Conservation (phyloP, 2,329 filamentous ascomycete species). For the Fusarium bulbicola region DNA sequence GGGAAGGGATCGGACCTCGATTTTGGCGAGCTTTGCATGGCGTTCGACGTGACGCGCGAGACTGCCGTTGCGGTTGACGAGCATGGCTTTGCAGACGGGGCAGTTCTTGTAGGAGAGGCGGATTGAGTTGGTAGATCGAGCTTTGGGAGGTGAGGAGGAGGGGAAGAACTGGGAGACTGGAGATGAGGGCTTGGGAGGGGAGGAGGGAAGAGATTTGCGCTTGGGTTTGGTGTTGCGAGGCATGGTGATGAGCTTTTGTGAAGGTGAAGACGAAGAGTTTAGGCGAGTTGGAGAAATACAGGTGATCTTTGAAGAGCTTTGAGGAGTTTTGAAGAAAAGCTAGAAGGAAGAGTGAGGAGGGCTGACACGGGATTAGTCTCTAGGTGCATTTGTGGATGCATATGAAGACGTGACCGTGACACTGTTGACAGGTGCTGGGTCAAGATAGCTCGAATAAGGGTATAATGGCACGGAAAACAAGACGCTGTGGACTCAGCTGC, state of each 20-base stretch:
- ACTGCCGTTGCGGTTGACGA: background rate
- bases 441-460: too few species aligned
- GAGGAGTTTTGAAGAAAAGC: too few species aligned
- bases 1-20: background rate
- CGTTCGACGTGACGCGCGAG: constrained; percentile 9
- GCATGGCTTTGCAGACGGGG: constrained; percentile 1
- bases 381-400: too few species aligned
- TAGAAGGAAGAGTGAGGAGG: rapidly evolving
- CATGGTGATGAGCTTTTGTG: background rate
- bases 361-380: rapidly evolving
- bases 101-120: background rate
- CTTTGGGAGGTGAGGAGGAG: background rate
- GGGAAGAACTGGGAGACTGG: rapidly evolving
- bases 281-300: too few species aligned
- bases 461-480: background rate
- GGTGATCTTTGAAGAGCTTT: background rate
- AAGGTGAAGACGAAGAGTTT: too few species aligned
- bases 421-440: background rate
- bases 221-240: background rate
- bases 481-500: rapidly evolving
- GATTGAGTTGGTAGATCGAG: rapidly evolving
- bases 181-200: background rate
- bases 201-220: background rate
- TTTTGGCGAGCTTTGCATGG: constrained; percentile 9
- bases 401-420: background rate